Conservation (phyloP, 73 alveolate species). For the Paramecium octaurelia region DNA sequence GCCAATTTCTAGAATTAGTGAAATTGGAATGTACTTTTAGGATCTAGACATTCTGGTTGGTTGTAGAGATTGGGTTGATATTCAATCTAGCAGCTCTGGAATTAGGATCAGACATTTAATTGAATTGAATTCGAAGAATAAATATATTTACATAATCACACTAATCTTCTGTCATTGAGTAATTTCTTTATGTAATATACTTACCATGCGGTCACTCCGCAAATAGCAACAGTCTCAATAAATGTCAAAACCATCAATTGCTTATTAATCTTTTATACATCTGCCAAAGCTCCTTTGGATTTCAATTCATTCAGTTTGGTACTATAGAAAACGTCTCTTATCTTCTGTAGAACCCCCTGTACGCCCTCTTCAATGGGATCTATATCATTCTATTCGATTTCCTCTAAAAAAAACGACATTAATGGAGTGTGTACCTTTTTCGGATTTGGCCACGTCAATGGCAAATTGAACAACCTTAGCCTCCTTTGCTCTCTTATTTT, state of each 20-base stretch:
- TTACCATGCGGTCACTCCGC: constrained; percentile 48
- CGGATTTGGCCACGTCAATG: constrained; percentile 16
- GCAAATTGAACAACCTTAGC: constrained; percentile 24
- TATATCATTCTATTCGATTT: constrained; percentile 3
- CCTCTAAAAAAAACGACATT: neutral
- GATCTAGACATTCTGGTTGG: neutral
- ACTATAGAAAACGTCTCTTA: neutral
- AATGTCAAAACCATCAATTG: constrained; percentile 11
- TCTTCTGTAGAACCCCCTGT: neutral
- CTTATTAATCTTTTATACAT: neutral
- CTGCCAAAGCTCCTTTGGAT: constrained; percentile 4
- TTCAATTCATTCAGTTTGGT: constrained; percentile 5
- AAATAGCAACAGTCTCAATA: constrained; percentile 4
- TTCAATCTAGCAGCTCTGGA: neutral
- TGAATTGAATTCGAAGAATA: neutral
- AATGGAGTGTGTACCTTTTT: neutral
- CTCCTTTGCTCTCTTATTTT: constrained; percentile 35
- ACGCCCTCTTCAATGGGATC: constrained; percentile 49
- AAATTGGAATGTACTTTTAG: neutral
- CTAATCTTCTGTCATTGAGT: constrained; percentile 38
- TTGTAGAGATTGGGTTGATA: neutral
- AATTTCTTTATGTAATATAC: constrained; percentile 31
- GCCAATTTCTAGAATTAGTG: neutral
- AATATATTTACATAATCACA: neutral
- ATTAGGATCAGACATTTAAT: neutral